Conservation (phyloP, 2,329 filamentous ascomycete species). For the Colletotrichum higginsianum region DNA sequence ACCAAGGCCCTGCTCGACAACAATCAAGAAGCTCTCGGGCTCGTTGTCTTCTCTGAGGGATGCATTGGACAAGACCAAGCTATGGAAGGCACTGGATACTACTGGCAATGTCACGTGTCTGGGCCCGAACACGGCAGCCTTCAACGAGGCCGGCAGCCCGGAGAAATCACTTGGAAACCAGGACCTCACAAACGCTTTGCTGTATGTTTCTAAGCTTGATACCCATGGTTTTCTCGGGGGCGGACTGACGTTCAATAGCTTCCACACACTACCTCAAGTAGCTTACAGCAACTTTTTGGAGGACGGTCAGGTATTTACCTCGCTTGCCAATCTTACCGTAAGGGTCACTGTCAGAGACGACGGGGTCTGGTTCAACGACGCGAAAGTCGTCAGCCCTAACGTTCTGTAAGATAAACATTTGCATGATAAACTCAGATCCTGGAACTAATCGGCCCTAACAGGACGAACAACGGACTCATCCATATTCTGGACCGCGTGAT, state of each 20-base stretch:
- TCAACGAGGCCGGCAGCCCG: slow-evolving; percentile 43
- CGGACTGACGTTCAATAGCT: slow-evolving; percentile 21
- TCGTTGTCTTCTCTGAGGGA: slow-evolving; percentile 33
- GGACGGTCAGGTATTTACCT: slow-evolving; percentile 42
- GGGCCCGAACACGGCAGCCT: slow-evolving; percentile 43
- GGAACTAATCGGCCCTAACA: background rate
- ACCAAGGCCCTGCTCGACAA: slow-evolving; percentile 40
- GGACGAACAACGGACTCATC: slow-evolving; percentile 47
- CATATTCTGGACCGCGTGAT: slow-evolving; percentile 47
- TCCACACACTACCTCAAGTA: slow-evolving; percentile 44
- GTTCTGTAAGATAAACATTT: slow-evolving; percentile 39
- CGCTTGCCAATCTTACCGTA: slow-evolving; percentile 39
- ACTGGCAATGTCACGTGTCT: slow-evolving; percentile 46
- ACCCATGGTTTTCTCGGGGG: background rate
- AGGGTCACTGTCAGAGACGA: slow-evolving; percentile 43
- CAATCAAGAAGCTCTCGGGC: slow-evolving; percentile 35
- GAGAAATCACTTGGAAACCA: slow-evolving; percentile 37
- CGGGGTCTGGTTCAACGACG: slow-evolving; percentile 47
- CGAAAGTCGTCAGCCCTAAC: slow-evolving; percentile 46
- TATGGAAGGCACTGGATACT: slow-evolving; percentile 44
- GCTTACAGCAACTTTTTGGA: slow-evolving; percentile 44
- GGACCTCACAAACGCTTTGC: slow-evolving; percentile 41
- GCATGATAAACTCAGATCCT: no score
- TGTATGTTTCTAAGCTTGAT: slow-evolving; percentile 32
- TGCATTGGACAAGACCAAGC: slow-evolving; percentile 35